These are phyloP conservation scores for Stylosanthes scabra DNA, from an alignment of 331 rosid genomes.

Conservation along the genomic window DNA sequence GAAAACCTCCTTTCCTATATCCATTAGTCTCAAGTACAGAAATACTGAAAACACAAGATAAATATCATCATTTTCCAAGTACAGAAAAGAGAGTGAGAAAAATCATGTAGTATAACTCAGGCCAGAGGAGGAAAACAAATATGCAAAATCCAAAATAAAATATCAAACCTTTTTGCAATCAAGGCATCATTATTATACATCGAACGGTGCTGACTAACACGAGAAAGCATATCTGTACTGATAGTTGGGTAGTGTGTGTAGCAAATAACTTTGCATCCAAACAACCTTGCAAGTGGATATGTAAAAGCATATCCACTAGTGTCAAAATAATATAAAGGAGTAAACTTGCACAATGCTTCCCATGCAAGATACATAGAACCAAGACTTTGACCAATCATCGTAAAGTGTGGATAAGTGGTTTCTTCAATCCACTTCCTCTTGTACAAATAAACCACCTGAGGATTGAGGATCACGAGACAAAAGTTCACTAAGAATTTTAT, in stretches of 20 bases:
- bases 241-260: constrained; percentile 94
- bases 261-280: constrained; percentile 89
- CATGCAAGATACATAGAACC: constrained; percentile 85
- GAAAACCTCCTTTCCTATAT: constrained; percentile 2
- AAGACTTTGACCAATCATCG: constrained; percentile 93
- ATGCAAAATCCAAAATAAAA: constrained; percentile 20
- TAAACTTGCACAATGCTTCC: constrained; percentile 88
- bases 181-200: constrained; percentile 82
- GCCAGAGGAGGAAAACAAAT: not conserved
- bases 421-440: constrained; percentile 93
- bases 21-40: not conserved
- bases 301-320: constrained; percentile 96
- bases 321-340: constrained; percentile 79
- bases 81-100: not conserved
- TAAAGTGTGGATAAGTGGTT: constrained; percentile 81
- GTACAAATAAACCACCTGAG: constrained; percentile 81
- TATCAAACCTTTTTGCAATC: constrained; percentile 69
- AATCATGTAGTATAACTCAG: not conserved
- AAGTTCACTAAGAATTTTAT: not conserved
- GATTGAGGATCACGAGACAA: constrained; percentile 28
- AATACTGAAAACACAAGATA: constrained; percentile 13
- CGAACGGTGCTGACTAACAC: constrained; percentile 68
- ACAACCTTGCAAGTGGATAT: constrained; percentile 85
- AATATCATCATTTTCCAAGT: constrained; percentile 23
- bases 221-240: constrained; percentile 87